Evolutionary conservation across 768 basidiomycete species (phyloP), one percentile per base, ranked within the genome.

Genomic region (Podaxis mareebaensis): DNA sequence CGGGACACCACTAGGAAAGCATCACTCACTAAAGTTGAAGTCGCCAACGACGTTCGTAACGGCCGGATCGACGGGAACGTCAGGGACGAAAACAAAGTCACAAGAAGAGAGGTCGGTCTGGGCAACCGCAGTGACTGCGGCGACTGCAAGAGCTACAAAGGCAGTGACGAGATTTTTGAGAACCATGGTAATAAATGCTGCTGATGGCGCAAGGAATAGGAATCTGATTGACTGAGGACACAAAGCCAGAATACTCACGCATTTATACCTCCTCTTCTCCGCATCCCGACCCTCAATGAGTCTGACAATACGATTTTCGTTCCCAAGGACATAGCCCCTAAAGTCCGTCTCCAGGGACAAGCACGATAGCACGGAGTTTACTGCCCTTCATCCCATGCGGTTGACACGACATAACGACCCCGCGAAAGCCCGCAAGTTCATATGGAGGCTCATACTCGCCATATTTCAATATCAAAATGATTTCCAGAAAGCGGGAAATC

Each of bases 51-150:
- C 48, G 48, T 59, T 59, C 30, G 48, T 49, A 3, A 38, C 30
- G 38, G 46, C 22, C 10, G 58, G 58, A 38, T 59, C 58, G 33
- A 59, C 58, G 30, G 58, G 46, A 17, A 42, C 24, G 30, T n/a
- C 30, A 8, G 58, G 58, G 30, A 51, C 26, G 36, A 59, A 59
- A 4, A 59, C 58, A 39, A 59, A 59, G 12, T 59, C 58, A 28
- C 58, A 59, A 3, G 20, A 26, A 12, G 58, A 48, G 26, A 59
- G 58, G 22, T 59, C 36, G 11, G 48, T 59, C 48, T 59, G 58
- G n/a, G 46, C 46, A 17, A 59, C 6, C n/a, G 28, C 58, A 22
- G 48, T n/a, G 17, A 24, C 38, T 24, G 48, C 33, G n/a, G 20
- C n/a, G 7, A 22, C 44, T 12, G 48, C 46, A 11, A 51, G 13